Conservation (phyloP, 768 basidiomycete genomes). For the Leccinum obscurum region DNA sequence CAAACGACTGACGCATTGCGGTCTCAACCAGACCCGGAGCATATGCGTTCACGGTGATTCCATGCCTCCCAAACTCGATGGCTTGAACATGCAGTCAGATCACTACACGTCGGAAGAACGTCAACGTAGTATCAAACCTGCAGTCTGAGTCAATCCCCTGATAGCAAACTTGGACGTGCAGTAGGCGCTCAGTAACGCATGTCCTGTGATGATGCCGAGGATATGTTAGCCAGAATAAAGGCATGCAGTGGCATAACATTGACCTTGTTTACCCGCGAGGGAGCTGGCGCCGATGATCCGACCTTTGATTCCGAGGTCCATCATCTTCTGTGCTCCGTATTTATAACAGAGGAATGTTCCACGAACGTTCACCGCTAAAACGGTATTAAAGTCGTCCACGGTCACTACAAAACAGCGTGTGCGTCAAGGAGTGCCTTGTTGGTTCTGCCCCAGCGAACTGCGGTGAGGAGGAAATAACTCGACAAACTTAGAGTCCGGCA, state of each 20-base stretch:
- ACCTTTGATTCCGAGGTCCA: slow-evolving; percentile 42
- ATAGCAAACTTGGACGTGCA: slow-evolving; percentile 43
- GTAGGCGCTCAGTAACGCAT: slow-evolving; percentile 32
- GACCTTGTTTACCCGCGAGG: slow-evolving; percentile 35
- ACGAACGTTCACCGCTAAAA: slow-evolving; percentile 40
- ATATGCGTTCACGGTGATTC: slow-evolving; percentile 38
- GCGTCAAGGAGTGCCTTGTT: neutral
- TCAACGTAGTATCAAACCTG: slow-evolving; percentile 13
- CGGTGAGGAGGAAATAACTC: neutral
- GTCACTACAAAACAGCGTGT: slow-evolving; percentile 23
- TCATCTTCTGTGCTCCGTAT: slow-evolving; percentile 44
- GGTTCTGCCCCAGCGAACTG: neutral
- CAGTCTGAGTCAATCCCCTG: slow-evolving; percentile 41
- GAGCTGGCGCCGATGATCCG: slow-evolving; percentile 44
- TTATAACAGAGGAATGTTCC: slow-evolving; percentile 45
- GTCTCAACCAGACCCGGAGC: slow-evolving; percentile 35
- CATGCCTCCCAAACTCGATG: slow-evolving; percentile 29
- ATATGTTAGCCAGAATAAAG: neutral
- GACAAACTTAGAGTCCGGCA: neutral
- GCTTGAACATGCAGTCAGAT: slow-evolving; percentile 24
- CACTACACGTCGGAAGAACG: neutral
- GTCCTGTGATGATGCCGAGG: slow-evolving; percentile 26
- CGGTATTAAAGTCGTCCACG: slow-evolving; percentile 34
- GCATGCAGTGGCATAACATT: neutral
- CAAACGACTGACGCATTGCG: slow-evolving; percentile 26